Evolutionary conservation across 2,329 filamentous ascomycete genomes (phyloP).

Genomic region (Zasmidium angulare): DNA sequence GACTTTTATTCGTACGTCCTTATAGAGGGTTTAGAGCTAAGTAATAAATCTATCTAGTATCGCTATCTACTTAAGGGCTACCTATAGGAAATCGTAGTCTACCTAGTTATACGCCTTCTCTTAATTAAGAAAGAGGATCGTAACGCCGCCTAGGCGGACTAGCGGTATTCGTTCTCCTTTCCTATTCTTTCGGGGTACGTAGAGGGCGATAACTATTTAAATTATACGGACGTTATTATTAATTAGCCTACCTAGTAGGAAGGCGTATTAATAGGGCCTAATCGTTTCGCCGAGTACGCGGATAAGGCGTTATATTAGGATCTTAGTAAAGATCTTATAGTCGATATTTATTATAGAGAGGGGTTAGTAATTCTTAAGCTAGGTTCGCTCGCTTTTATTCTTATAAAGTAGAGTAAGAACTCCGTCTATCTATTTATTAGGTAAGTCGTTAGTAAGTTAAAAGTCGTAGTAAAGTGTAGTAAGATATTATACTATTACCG

Average conservation of each 20-base stretch:
- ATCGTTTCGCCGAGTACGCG: background rate
- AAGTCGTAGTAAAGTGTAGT: background rate
- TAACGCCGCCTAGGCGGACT: background rate
- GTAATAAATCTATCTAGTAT: background rate
- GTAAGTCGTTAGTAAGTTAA: background rate
- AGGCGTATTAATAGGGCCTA: background rate
- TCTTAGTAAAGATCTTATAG: constrained; percentile 2
- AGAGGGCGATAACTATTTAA: background rate
- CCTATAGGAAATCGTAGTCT: constrained; percentile 3
- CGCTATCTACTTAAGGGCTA: background rate
- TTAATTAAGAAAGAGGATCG: constrained; percentile 1
- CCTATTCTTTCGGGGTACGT: background rate
- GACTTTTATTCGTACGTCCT: background rate
- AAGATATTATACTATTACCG: background rate
- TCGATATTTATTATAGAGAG: constrained; percentile 2
- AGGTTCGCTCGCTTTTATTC: background rate
- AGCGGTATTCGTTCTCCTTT: background rate
- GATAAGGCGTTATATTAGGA: background rate
- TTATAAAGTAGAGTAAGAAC: background rate
- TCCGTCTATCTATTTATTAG: background rate
- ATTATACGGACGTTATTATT: background rate
- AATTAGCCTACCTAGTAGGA: background rate
- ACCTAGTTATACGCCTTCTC: constrained; percentile 4
- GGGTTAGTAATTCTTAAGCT: constrained; percentile 2
- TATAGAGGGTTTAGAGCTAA: constrained; percentile 1